Percentiles rank a stretch among this genome's conserved stretches.
Conservation (phyloP, 306 rosid species). For the Quercus gilva region DNA sequence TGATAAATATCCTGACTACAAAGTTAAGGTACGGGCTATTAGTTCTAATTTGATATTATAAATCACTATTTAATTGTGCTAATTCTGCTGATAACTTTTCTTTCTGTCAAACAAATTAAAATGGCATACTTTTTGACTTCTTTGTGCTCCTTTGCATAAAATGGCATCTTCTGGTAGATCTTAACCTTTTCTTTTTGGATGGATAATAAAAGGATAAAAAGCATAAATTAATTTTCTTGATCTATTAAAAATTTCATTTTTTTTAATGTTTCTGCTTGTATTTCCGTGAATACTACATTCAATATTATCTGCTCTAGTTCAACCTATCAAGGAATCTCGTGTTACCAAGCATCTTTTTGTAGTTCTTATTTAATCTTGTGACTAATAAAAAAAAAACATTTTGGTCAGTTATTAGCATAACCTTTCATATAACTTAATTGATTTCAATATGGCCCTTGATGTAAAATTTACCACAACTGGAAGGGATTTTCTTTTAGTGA, state of each 20-base stretch:
- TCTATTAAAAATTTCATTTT: too few species aligned
- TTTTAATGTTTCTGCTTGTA: neutral
- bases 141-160: too few species aligned
- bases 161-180: too few species aligned
- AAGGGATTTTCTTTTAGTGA: neutral
- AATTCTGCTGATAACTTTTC: neutral
- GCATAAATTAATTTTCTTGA: too few species aligned
- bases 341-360: neutral
- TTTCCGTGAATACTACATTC: neutral
- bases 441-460: neutral
- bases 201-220: too few species aligned
- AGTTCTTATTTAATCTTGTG: neutral
- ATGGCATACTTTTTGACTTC: too few species aligned
- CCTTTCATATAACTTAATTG: neutral
- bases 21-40: slow-evolving; percentile 53
- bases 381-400: neutral
- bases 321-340: neutral
- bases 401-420: neutral
- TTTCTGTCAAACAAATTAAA: neutral
- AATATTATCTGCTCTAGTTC: neutral
- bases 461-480: neutral
- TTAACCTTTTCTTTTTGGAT: too few species aligned
- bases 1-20: slow-evolving; percentile 73
- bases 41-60: neutral
- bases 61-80: neutral